Conservation (phyloP, 2,329 filamentous ascomycete species). For the Dothideomycetes sp. region DNA sequence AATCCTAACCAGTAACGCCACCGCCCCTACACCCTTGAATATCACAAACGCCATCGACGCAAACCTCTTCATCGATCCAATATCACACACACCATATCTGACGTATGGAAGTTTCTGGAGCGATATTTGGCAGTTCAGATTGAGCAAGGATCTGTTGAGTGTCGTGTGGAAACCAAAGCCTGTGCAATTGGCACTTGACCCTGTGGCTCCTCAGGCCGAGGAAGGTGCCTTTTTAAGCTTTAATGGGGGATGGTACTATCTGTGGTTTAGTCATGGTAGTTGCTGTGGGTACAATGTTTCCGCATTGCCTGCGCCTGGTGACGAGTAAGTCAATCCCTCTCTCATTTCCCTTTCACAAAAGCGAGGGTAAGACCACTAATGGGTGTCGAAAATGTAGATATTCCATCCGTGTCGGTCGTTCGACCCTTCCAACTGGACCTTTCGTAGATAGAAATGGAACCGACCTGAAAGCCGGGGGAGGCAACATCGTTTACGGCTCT, state of each 20-base stretch:
- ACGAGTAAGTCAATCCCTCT: conserved; percentile 43
- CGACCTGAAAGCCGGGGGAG: conserved; percentile 48
- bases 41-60: conserved; percentile 45
- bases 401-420: conserved; percentile 55
- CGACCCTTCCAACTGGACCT: conserved; percentile 39
- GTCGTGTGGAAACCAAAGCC: conserved; percentile 43
- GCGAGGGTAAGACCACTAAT: not conserved
- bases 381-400: conserved; percentile 36
- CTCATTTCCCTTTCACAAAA: not conserved
- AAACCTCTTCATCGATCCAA: conserved; percentile 32
- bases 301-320: conserved; percentile 42
- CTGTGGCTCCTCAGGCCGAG: conserved; percentile 41
- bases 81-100: conserved; percentile 37
- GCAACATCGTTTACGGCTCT: conserved; percentile 50
- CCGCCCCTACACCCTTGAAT: conserved; percentile 21
- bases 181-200: conserved; percentile 44
- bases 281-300: conserved; percentile 51
- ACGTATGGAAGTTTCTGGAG: conserved; percentile 62
- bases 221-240: conserved; percentile 51
- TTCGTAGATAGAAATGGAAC: conserved; percentile 50
- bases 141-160: conserved; percentile 36
- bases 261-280: conserved; percentile 53
- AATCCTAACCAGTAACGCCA: conserved; percentile 34
- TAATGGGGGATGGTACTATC: conserved; percentile 50
- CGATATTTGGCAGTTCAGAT: conserved; percentile 51